phyloP scores from a whole-genome alignment of 2,329 filamentous ascomycete genomes.

The Nannizzia gypsea region DNA sequence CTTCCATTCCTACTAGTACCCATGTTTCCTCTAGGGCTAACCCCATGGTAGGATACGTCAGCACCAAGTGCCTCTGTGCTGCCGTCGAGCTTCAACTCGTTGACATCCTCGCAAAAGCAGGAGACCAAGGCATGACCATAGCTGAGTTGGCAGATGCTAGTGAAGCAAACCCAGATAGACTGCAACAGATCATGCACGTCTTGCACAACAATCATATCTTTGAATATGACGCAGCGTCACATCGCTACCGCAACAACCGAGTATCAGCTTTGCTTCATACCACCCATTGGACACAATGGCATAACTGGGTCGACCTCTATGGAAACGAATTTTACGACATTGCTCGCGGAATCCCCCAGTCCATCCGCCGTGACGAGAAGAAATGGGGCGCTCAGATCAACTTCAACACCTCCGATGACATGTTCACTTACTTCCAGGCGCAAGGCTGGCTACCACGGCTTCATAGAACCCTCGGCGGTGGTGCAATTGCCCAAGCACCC shows the following conservation, averaged over 20 bases:
- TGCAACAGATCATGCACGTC: slow-evolving; percentile 24
- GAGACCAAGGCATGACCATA: slow-evolving; percentile 15
- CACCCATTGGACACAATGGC: slow-evolving; percentile 38
- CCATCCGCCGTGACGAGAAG: slow-evolving; percentile 15
- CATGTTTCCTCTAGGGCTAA: neutral
- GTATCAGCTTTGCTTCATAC: slow-evolving; percentile 24
- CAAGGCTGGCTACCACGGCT: neutral
- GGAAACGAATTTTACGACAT: slow-evolving; percentile 37
- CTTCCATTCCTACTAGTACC: neutral
- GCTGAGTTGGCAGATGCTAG: slow-evolving; percentile 13
- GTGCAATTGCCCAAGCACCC: neutral
- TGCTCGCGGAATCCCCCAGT: slow-evolving; percentile 29
- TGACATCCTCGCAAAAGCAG: slow-evolving; percentile 18
- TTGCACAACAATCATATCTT: slow-evolving; percentile 30
- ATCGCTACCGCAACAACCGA: slow-evolving; percentile 26
- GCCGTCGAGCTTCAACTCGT: slow-evolving; percentile 23
- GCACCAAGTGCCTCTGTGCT: slow-evolving; percentile 9
- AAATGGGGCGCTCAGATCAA: slow-evolving; percentile 30
- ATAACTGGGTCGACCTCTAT: slow-evolving; percentile 35
- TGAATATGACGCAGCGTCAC: slow-evolving; percentile 19
- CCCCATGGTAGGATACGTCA: neutral
- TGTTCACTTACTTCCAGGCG: slow-evolving; percentile 35
- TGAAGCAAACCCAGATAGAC: slow-evolving; percentile 18
- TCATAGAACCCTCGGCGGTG: neutral
- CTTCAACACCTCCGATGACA: slow-evolving; percentile 31